Conservation (phyloP, 2,329 filamentous ascomycete species). For the Lachnellula cervina region DNA sequence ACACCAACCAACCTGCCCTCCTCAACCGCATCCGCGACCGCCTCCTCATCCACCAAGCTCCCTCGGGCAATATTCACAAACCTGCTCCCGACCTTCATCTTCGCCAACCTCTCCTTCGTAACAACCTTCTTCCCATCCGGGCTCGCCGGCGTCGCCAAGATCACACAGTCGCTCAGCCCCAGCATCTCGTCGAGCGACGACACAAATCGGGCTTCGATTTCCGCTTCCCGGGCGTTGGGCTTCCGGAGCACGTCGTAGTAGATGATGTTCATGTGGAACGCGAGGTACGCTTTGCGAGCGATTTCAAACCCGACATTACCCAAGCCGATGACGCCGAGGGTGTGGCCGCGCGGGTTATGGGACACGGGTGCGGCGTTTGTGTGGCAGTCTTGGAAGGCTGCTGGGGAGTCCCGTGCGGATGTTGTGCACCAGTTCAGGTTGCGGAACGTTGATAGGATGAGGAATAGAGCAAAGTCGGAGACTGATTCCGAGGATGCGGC, state of each 20-base stretch:
- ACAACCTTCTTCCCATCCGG: slow-evolving; percentile 46
- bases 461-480: slow-evolving; percentile 64
- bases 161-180: slow-evolving; percentile 50
- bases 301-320: slow-evolving; percentile 62
- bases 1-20: slow-evolving; percentile 44
- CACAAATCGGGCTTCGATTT: slow-evolving; percentile 50
- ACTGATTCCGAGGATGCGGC: slow-evolving; percentile 67
- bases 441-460: slow-evolving; percentile 66
- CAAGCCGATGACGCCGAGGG: slow-evolving; percentile 63
- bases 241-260: slow-evolving; percentile 57
- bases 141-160: slow-evolving; percentile 55
- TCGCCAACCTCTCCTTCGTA: slow-evolving; percentile 40
- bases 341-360: slow-evolving; percentile 57
- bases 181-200: slow-evolving; percentile 48
- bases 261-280: slow-evolving; percentile 62
- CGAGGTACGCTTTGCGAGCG: slow-evolving; percentile 50
- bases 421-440: slow-evolving; percentile 52
- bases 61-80: slow-evolving; percentile 65
- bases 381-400: slow-evolving; percentile 54
- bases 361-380: slow-evolving; percentile 53
- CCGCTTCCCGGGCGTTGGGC: slow-evolving; percentile 23
- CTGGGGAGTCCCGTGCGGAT: slow-evolving; percentile 20
- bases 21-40: slow-evolving; percentile 55
- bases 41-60: slow-evolving; percentile 59
- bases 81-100: slow-evolving; percentile 50